Percentiles rank a stretch among this genome's conserved stretches.
These are phyloP conservation scores for Colletotrichum ledebouriae DNA, from an alignment of 2,329 filamentous ascomycete genomes.

Conservation along the genomic window DNA sequence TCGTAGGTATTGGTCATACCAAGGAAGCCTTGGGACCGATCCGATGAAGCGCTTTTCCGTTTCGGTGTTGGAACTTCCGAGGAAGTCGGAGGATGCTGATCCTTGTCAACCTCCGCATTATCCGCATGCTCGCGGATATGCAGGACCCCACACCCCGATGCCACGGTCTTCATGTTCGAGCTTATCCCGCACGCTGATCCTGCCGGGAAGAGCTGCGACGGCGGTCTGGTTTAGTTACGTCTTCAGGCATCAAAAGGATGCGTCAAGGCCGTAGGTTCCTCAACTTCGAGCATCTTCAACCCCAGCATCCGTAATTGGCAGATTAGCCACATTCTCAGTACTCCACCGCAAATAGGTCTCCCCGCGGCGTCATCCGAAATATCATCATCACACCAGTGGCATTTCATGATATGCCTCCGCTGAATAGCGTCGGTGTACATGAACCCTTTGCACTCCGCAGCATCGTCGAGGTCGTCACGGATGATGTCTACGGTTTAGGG, in stretches of 20 bases:
- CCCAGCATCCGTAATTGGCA: not conserved
- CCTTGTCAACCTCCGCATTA: conserved; percentile 25
- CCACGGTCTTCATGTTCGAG: not conserved
- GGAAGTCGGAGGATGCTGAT: conserved; percentile 11
- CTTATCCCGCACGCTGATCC: not conserved
- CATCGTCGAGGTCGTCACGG: conserved; percentile 55
- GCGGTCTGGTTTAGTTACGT: not conserved
- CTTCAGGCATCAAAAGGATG: not conserved
- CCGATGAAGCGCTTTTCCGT: conserved; percentile 34
- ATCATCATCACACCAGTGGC: conserved; percentile 58
- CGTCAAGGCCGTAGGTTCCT: not conserved
- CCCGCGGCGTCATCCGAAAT: conserved; percentile 50
- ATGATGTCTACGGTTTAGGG: conserved; percentile 53
- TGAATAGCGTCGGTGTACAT: conserved; percentile 59
- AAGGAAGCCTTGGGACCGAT: not conserved
- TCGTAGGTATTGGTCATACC: not conserved
- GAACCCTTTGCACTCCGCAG: conserved; percentile 58
- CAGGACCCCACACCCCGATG: not conserved
- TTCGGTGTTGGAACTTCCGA: not conserved
- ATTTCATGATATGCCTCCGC: conserved; percentile 59
- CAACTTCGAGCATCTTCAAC: not conserved
- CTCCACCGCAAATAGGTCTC: conserved; percentile 45
- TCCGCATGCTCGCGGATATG: conserved; percentile 27
- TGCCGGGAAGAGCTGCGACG: not conserved
- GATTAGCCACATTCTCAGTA: not conserved